These are phyloP conservation scores for Syncephalis fuscata DNA, from an alignment of 371 early-diverging fungal species.

Conservation along the genomic window DNA sequence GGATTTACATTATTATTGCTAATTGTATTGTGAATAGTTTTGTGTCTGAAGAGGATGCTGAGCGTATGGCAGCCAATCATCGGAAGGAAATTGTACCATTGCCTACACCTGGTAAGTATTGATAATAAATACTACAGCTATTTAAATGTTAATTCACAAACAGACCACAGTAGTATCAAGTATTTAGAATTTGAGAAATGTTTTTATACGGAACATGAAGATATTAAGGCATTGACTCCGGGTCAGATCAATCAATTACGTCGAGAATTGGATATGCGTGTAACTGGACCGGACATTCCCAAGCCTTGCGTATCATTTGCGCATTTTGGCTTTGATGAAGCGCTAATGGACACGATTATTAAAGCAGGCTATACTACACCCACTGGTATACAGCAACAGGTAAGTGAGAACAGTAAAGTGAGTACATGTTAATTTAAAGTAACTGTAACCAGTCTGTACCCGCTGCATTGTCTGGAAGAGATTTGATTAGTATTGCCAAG, in stretches of 20 bases:
- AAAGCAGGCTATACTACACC: conserved; percentile 48
- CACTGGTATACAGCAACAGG: conserved; percentile 65
- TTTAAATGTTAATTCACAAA: conserved; percentile 16
- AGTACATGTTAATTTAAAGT: not conserved
- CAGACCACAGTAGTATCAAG: conserved; percentile 53
- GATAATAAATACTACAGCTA: not conserved
- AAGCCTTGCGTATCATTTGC: conserved; percentile 79
- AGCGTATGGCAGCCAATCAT: conserved; percentile 8
- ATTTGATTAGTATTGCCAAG: conserved; percentile 81
- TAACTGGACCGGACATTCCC: conserved; percentile 39
- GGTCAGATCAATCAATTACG: conserved; percentile 38
- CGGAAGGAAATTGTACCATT: conserved; percentile 13
- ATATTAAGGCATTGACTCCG: conserved; percentile 35
- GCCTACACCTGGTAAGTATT: conserved; percentile 6
- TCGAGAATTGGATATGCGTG: conserved; percentile 32
- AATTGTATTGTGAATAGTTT: not conserved
- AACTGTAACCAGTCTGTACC: conserved; percentile 28
- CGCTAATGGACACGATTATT: conserved; percentile 39
- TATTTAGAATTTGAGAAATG: conserved; percentile 65
- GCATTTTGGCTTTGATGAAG: conserved; percentile 68
- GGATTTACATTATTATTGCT: not conserved
- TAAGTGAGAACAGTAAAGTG: not conserved
- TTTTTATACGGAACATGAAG: conserved; percentile 68
- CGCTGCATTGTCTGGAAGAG: conserved; percentile 55
- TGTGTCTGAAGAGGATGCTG: conserved; percentile 8